Evolutionary conservation across 768 basidiomycete genomes (phyloP).

Genomic region (Sistotremastrum suecicum): DNA sequence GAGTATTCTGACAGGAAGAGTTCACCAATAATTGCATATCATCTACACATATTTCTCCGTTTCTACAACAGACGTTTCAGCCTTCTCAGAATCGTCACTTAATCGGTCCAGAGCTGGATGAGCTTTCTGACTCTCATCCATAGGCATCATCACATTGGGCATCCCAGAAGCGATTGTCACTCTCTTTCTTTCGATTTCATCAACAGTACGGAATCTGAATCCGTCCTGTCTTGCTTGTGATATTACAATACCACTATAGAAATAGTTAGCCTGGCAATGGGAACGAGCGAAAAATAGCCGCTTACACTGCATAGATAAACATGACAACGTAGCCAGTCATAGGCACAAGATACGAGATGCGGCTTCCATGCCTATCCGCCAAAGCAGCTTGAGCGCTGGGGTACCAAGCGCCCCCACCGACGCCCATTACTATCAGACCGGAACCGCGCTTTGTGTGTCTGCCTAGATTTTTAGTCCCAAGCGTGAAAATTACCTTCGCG

Average conservation of each 20-base stretch:
- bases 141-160: background rate
- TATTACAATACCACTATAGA: slow-evolving; percentile 35
- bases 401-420: slow-evolving; percentile 58
- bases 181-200: slow-evolving; percentile 22
- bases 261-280: slow-evolving; percentile 3
- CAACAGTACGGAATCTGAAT: slow-evolving; percentile 36
- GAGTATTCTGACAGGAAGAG: no score
- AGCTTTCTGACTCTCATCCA: no score
- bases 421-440: slow-evolving; percentile 52
- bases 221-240: slow-evolving; percentile 32
- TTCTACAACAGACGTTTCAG: no score
- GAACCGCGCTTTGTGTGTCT: slow-evolving; percentile 47
- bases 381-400: slow-evolving; percentile 45
- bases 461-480: slow-evolving; percentile 51
- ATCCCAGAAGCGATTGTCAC: background rate
- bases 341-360: slow-evolving; percentile 46
- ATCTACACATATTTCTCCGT: no score
- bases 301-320: slow-evolving; percentile 43
- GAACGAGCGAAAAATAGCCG: slow-evolving; percentile 1
- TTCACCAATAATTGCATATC: no score
- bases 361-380: slow-evolving; percentile 33
- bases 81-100: no score
- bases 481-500: slow-evolving; percentile 41
- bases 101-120: no score
- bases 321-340: slow-evolving; percentile 44